Base-by-base conservation (phyloP, 139 green algal species). In the Haematococcus lacustris region DNA sequence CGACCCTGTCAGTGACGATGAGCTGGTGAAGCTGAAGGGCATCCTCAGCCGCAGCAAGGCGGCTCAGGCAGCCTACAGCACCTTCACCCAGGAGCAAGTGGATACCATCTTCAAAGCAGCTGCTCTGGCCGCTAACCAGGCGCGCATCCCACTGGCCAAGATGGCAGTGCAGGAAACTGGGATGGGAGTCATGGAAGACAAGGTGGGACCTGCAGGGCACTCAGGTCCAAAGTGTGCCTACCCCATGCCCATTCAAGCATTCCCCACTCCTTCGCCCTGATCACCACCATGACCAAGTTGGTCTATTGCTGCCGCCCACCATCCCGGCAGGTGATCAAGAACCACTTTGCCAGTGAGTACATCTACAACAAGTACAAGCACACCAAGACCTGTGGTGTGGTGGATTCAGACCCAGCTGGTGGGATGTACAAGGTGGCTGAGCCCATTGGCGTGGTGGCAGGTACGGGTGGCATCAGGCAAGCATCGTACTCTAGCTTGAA, bases 291-390 rank as follows among this genome's bases (percentile, higher is more conserved):
- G n/a, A n/a, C n/a, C n/a, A n/a, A n/a, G n/a, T n/a, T n/a, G n/a
- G n/a, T n/a, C n/a, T n/a, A n/a, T n/a, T n/a, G n/a, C n/a, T n/a
- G n/a, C n/a, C n/a, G n/a, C n/a, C n/a, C n/a, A n/a, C n/a, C n/a
- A n/a, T n/a, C n/a, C n/a, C n/a, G n/a, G 3, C 73, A 86, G 80
- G 78, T 90, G 3, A 81, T 84, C 38, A 88, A 91, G 78, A 91
- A 91, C 76, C 86, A 91, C 68, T 91, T 91, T 68, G 86, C 86
- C 2, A 86, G 78, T 2, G 86, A 91, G 63, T 91, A 84, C 47
- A 81, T 91, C 34, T 91, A 92, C 71, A 89, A 92, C 86, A 92
- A 91, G 78, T 91, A 88, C 76, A 91, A 91, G 86, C 59, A 92
- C 72, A 21, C 65, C 2, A 92, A 92, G 82, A 91, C 86, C 3